Evolutionary conservation across 2,329 filamentous ascomycete genomes (phyloP), one percentile per base, ranked within the genome.

Genomic region (Xylariaceae sp.): DNA sequence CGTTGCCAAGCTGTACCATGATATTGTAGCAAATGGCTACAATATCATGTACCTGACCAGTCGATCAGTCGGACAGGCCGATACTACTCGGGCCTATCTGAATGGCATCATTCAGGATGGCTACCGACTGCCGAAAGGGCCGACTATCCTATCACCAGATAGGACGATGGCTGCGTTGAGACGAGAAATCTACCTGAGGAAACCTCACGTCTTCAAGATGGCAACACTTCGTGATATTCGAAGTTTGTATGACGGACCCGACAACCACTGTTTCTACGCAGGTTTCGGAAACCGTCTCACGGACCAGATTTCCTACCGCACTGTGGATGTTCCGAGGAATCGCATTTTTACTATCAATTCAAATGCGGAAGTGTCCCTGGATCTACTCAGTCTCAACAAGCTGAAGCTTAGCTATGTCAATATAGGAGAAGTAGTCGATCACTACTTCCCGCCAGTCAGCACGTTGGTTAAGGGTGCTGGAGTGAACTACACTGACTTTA

Each of bases 181-280:
- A 59, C 86, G 94, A 52, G 94, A 99, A 73, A 85, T 99, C 4
- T 99, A 99, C 72, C 81, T 99, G 30, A 86, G 94, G 56, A 97
- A 99, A 73, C 95, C 94, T 0, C 92, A 99, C 71, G 91, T 99
- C 6, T 99, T 99, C 84, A 99, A 99, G 76, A 99, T 99, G 95
- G 92, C 94, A 1, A 99, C 94, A 64, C 78, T 99, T 17, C 87
- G 94, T 47, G 94, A 99, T 73, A 97, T 99, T 67, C 87, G 92
- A 71, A 90, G 88, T 60, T 81, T 99, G 0, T 99, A 97, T 70
- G 49, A 51, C 23, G 87, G 86, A 2, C 80, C 84, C 0, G 85
- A 88, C 30, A 80, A 84, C 48, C 91, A 87, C 15, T 93, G 94
- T 0, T 99, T 99, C 71, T 97, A 96, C 70, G 95, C 95, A 9